phyloP scores from a whole-genome alignment of 495 filamentous ascomycete species.

The Penicillium lagena region DNA sequence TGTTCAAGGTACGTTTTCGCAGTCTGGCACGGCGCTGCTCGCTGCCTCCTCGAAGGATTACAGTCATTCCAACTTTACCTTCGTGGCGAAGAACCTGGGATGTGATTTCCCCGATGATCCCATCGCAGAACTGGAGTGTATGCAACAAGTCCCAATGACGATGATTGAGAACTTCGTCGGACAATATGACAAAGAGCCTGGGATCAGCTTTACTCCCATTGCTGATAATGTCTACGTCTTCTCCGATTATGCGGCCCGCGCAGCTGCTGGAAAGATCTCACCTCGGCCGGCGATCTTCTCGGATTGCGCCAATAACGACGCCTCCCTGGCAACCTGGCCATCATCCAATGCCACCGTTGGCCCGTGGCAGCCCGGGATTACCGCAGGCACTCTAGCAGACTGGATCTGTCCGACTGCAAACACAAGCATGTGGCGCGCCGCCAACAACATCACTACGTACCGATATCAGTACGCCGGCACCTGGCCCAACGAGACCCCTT shows the following conservation, averaged over 20 bases:
- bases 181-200: background rate
- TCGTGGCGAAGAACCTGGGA: slow-evolving; percentile 31
- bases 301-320: background rate
- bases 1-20: slow-evolving; percentile 11
- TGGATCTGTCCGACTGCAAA: slow-evolving; percentile 6
- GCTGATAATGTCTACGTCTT: slow-evolving; percentile 1
- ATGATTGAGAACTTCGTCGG: slow-evolving; percentile 27
- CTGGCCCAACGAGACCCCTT: slow-evolving; percentile 36
- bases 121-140: slow-evolving; percentile 33
- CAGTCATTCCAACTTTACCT: slow-evolving; percentile 27
- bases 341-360: slow-evolving; percentile 1
- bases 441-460: slow-evolving; percentile 16
- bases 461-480: slow-evolving; percentile 42
- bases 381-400: background rate
- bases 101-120: slow-evolving; percentile 17
- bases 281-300: slow-evolving; percentile 4
- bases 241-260: slow-evolving; percentile 8
- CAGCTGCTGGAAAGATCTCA: slow-evolving; percentile 4
- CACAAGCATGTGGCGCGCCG: slow-evolving; percentile 7
- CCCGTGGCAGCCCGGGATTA: background rate
- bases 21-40: too few species aligned
- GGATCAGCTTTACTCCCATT: slow-evolving; percentile 4
- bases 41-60: slow-evolving; percentile 29
- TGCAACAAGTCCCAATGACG: slow-evolving; percentile 25
- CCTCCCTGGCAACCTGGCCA: background rate